These are phyloP conservation scores for Chamaecrista fasciculata DNA, from an alignment of 306 rosid genomes.

Conservation along the genomic window DNA sequence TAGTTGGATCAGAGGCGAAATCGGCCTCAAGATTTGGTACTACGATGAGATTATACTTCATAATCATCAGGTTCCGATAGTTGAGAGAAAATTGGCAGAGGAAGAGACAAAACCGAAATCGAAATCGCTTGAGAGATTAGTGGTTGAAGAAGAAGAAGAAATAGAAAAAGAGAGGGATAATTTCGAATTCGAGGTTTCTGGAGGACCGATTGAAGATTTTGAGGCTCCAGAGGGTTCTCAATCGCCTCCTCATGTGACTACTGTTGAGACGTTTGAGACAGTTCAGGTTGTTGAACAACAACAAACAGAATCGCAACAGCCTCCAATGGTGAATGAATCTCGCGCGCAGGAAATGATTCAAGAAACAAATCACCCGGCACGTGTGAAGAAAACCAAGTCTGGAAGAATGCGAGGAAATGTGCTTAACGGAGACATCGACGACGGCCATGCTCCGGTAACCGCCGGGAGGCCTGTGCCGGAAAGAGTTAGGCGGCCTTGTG, in stretches of 20 bases:
- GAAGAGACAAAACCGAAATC: conserved; percentile 42
- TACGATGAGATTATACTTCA: conserved; percentile 51
- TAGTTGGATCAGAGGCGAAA: conserved; percentile 83
- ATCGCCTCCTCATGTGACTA: conserved; percentile 54
- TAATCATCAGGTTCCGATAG: too few relatives aligned
- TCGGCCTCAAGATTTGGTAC: conserved; percentile 62
- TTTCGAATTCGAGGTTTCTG: conserved; percentile 49
- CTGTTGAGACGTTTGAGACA: too few relatives aligned
- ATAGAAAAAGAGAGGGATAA: too few relatives aligned
- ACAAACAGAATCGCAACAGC: conserved; percentile 56
- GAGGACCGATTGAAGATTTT: conserved; percentile 29
- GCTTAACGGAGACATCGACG: too few relatives aligned
- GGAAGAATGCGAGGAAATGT: conserved; percentile 25
- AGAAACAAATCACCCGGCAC: too few relatives aligned
- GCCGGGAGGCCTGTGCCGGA: conserved; percentile 46
- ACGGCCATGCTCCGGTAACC: conserved; percentile 55
- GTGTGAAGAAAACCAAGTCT: conserved; percentile 69
- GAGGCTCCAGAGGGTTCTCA: conserved; percentile 31
- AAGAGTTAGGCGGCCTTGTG: conserved; percentile 61
- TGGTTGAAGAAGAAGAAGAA: neutral
- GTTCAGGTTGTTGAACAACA: too few relatives aligned
- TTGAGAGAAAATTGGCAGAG: conserved; percentile 22
- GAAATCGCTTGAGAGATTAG: too few relatives aligned
- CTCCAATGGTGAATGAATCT: conserved; percentile 45
- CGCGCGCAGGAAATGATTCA: too few relatives aligned